phyloP scores from a whole-genome alignment of 2,329 filamentous ascomycete genomes.

The Lachnellula occidentalis region DNA sequence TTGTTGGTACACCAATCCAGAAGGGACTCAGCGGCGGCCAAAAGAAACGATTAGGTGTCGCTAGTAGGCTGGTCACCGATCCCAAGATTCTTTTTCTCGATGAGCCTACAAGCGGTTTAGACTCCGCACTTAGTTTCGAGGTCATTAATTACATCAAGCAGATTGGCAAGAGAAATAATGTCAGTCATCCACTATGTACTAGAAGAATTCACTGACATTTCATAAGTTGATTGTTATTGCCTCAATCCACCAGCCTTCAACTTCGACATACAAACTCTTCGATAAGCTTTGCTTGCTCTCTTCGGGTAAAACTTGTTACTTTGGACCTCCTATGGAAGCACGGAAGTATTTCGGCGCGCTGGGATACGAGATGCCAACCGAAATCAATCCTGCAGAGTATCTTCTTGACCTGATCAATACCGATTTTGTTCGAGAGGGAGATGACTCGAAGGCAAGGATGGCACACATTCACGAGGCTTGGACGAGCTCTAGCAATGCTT shows the following conservation, averaged over 20 bases:
- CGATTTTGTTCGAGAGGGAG: constrained; percentile 50
- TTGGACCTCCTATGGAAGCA: constrained; percentile 55
- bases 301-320: constrained; percentile 65
- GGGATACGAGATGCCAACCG: constrained; percentile 57
- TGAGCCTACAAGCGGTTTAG: constrained; percentile 81
- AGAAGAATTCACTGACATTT: not conserved
- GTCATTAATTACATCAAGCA: constrained; percentile 63
- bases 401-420: constrained; percentile 73
- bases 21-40: constrained; percentile 84
- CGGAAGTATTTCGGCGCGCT: constrained; percentile 57
- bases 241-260: constrained; percentile 82
- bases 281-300: constrained; percentile 74
- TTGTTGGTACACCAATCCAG: constrained; percentile 76
- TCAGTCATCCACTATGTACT: constrained; percentile 40
- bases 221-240: constrained; percentile 67
- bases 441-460: constrained; percentile 38
- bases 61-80: constrained; percentile 73
- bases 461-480: constrained; percentile 50
- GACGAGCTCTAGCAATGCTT: constrained; percentile 48
- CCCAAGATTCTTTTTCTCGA: constrained; percentile 79
- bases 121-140: constrained; percentile 55
- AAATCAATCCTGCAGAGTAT: constrained; percentile 76
- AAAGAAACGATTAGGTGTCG: constrained; percentile 74
- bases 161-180: constrained; percentile 37
- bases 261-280: constrained; percentile 72